Conservation (phyloP, 495 filamentous ascomycete species). For the Echria macrotheca region DNA sequence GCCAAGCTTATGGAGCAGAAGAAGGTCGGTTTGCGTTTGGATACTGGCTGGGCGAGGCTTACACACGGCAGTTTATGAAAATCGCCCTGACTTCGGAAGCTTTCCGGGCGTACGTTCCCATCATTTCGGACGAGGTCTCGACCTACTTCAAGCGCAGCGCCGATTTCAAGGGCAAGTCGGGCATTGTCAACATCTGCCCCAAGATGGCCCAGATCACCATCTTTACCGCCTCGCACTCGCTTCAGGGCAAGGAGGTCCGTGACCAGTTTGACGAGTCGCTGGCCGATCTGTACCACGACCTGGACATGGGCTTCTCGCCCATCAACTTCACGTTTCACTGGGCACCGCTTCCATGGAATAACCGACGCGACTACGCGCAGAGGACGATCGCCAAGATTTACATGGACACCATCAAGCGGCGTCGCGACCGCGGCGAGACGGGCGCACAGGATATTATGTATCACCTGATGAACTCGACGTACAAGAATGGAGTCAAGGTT, state of each 20-base stretch:
- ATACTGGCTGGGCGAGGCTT: too few species aligned
- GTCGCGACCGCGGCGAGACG: constrained; percentile 46
- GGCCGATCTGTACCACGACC: constrained; percentile 72
- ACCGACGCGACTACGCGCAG: constrained; percentile 70
- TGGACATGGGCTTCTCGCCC: constrained; percentile 77
- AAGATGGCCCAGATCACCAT: constrained; percentile 81
- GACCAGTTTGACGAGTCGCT: constrained; percentile 67
- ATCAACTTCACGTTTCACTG: constrained; percentile 84
- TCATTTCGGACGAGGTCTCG: constrained; percentile 70
- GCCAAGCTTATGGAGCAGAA: constrained; percentile 53
- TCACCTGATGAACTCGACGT: constrained; percentile 73
- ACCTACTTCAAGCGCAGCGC: constrained; percentile 60
- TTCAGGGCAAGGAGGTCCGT: constrained; percentile 78
- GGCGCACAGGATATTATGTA: constrained; percentile 69
- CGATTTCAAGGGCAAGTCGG: constrained; percentile 62
- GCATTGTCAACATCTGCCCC: constrained; percentile 57
- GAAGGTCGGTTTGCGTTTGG: constrained; percentile 37
- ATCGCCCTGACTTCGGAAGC: constrained; percentile 72
- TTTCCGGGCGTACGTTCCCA: constrained; percentile 69
- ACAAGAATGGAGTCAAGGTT: constrained; percentile 65
- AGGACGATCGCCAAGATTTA: constrained; percentile 70
- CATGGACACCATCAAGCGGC: constrained; percentile 65
- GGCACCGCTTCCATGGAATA: constrained; percentile 82
- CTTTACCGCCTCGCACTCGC: constrained; percentile 72
- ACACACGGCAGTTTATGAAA: constrained; percentile 84